Base-by-base conservation (phyloP, 345 rosid genomes). In the Gossypioides kirkii region DNA sequence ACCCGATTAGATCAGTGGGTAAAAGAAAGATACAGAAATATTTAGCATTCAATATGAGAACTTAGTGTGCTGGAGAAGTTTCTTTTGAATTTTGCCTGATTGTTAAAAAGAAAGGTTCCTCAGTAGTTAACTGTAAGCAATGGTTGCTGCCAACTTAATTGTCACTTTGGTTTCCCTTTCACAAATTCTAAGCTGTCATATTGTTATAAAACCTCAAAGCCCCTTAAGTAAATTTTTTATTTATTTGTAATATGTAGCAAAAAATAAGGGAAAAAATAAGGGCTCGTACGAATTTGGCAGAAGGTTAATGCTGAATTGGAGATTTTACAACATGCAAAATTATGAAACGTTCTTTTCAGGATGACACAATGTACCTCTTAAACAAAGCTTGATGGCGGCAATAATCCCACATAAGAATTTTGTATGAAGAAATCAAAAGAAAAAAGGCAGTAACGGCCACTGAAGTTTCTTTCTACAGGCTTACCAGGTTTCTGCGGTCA, bases 301-400 rank as follows among this genome's bases (percentile, higher is more conserved):
- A 32, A 32, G 8, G 7, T 54, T 18, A 54, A 55, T 22, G 26
- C 14, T 20, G 60, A 20, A 55, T 55, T 55, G 26, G 6, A 20
- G 60, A 55, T 55, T 5, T 32, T 55, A 55, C 50, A 46, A 46
- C 28, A 22, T 55, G 60, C 14, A 55, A 55, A 55, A 20, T 22
- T 18, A 20, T 55, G 22, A 17, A 17, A 6, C 28, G 0, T n/a
- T 52, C 55, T 17, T 49, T 49, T 49, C 8, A 49, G 7, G 54
- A 49, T 5, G 58, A 18, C 22, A 22, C 23, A 53, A 47, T 47
- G 53, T 49, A 49, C 18, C 54, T 49, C 54, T 64, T 67, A 62
- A 74, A 25, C 79, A 73, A 71, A 11, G 72, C 58, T 69, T 79
- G 73, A 72, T 65, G 69, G 41, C 62, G 56, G 58, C 76, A 52